These are phyloP conservation scores for Puccinellia tenuiflora DNA, from an alignment of 176 grass and related monocot species.

Conservation along the genomic window DNA sequence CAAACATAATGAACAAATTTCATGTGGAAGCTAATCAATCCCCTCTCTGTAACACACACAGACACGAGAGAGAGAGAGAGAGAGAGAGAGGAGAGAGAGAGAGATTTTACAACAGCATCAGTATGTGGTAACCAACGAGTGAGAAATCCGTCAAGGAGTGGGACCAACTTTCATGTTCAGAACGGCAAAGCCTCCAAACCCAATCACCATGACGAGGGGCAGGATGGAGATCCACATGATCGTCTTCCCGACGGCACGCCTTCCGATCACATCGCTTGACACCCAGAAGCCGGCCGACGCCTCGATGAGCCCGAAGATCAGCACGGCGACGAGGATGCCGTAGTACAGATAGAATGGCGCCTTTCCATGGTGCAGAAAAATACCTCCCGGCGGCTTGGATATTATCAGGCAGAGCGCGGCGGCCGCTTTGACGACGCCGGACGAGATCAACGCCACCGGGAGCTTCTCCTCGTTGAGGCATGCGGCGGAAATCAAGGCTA, in stretches of 20 bases:
- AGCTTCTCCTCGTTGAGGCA: neutral
- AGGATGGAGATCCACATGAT: neutral
- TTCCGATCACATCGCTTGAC: neutral
- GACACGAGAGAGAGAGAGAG: neutral
- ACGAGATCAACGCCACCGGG: neutral
- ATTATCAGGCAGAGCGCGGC: neutral
- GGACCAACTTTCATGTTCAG: neutral
- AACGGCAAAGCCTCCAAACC: neutral
- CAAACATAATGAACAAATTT: neutral
- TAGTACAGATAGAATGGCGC: conserved; percentile 1
- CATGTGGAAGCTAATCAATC: neutral
- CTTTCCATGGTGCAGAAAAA: conserved; percentile 1
- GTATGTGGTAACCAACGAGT: neutral
- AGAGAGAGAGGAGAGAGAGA: neutral
- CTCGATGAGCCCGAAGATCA: neutral
- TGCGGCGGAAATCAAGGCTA: neutral
- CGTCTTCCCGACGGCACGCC: neutral
- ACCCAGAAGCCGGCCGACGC: neutral
- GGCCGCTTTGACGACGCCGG: neutral
- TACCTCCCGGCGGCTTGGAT: neutral
- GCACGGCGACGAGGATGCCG: neutral
- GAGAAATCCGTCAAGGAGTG: neutral
- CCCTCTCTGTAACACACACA: neutral
- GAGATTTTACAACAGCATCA: neutral
- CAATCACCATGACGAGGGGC: neutral